These are phyloP conservation scores for Aechmea fasciata DNA, from an alignment of 176 grass and related monocot species.

Conservation along the genomic window DNA sequence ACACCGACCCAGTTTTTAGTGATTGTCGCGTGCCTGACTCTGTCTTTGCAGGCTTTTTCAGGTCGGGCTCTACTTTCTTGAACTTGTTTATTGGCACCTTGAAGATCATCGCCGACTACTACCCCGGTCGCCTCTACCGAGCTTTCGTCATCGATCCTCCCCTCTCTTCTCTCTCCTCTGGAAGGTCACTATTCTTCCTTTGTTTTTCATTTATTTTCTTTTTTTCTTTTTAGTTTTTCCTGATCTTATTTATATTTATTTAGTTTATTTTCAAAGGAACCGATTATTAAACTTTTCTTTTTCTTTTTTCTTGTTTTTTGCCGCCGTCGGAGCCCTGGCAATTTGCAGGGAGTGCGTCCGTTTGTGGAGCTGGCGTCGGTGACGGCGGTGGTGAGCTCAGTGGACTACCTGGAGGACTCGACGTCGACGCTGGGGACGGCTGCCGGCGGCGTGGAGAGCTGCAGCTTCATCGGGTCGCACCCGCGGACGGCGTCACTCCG, in stretches of 20 bases:
- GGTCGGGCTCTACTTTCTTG: constrained; percentile 83
- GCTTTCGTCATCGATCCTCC: constrained; percentile 95
- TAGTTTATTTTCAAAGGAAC: neutral
- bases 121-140: constrained; percentile 81
- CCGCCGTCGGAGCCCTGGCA: neutral
- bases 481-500: constrained; percentile 80
- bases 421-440: no score
- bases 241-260: no score
- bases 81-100: constrained; percentile 85
- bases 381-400: constrained; percentile 57
- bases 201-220: neutral
- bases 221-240: neutral
- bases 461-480: constrained; percentile 46
- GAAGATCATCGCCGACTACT: constrained; percentile 93
- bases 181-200: constrained; percentile 44
- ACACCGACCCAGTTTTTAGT: no score
- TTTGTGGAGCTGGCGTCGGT: constrained; percentile 69
- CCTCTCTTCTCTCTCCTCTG: constrained; percentile 92
- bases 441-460: constrained; percentile 15
- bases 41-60: constrained; percentile 76
- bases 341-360: constrained; percentile 55
- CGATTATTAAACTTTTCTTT: no score
- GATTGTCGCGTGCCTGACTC: constrained; percentile 6
- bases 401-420: constrained; percentile 72
- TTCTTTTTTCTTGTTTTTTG: neutral